A percentile compares a stretch with the other conserved stretches of the same genome.
These are phyloP conservation scores for Ogataea paraovalis DNA, from an alignment of 805 yeast genomes.

Conservation along the genomic window DNA sequence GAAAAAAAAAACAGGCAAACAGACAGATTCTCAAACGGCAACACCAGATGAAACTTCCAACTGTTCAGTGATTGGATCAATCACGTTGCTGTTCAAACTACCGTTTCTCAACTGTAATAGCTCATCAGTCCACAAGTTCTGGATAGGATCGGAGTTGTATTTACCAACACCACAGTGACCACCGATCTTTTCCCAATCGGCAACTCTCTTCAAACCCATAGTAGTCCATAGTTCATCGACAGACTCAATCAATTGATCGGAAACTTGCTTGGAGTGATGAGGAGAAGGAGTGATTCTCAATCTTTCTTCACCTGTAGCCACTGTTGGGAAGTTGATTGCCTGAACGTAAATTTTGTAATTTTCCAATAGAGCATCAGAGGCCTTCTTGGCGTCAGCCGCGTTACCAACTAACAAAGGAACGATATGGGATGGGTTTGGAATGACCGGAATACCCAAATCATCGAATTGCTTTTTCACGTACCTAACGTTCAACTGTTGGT, in stretches of 20 bases:
- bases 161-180: constrained; percentile 92
- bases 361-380: constrained; percentile 83
- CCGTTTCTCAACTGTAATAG: constrained; percentile 62
- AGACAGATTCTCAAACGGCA: constrained; percentile 19
- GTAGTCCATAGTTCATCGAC: constrained; percentile 77
- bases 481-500: constrained; percentile 80
- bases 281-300: constrained; percentile 99
- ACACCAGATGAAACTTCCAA: constrained; percentile 73
- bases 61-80: constrained; percentile 58
- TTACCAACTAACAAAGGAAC: constrained; percentile 94
- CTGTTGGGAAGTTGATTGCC: constrained; percentile 98
- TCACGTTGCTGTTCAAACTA: constrained; percentile 64
- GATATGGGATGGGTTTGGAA: constrained; percentile 96
- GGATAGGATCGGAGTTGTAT: constrained; percentile 34
- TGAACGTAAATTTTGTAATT: constrained; percentile 90
- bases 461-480: constrained; percentile 75
- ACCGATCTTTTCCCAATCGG: constrained; percentile 75
- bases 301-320: constrained; percentile 92
- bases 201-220: constrained; percentile 66
- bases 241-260: constrained; percentile 73
- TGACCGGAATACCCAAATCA: constrained; percentile 82
- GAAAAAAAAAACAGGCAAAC: too few relatives aligned
- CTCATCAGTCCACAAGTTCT: constrained; percentile 84
- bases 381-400: constrained; percentile 86
- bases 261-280: constrained; percentile 76